These are phyloP conservation scores for Fraxinus cuspidata DNA, from an alignment of 257 asterid species.

Conservation along the genomic window DNA sequence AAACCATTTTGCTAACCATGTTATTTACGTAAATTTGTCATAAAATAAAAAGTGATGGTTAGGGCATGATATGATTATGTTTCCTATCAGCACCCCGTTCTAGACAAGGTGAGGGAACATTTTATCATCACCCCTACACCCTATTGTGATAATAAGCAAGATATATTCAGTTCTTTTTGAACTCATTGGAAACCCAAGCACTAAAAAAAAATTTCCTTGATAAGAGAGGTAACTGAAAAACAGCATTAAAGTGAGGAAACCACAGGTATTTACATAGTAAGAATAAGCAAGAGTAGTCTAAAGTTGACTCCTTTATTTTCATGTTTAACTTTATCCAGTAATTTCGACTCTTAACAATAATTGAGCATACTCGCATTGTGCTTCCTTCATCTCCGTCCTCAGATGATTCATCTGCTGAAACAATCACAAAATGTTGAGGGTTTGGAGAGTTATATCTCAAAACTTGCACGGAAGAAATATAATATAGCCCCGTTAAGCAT, in stretches of 20 bases:
- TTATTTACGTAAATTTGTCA: no score
- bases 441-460: background rate
- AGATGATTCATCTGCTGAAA: slow-evolving; percentile 20
- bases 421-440: background rate
- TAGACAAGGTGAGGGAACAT: no score
- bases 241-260: background rate
- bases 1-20: no score
- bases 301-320: slow-evolving; percentile 23
- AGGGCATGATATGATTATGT: no score
- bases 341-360: slow-evolving; percentile 38
- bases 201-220: background rate
- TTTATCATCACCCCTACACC: background rate
- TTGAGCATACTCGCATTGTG: slow-evolving; percentile 41
- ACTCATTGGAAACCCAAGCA: background rate
- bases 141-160: background rate
- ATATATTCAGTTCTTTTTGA: no score
- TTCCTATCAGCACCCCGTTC: no score
- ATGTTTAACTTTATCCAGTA: slow-evolving; percentile 40
- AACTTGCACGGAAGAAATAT: background rate
- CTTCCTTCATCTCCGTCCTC: slow-evolving; percentile 35
- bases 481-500: background rate
- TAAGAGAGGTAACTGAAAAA: background rate
- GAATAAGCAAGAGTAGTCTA: background rate
- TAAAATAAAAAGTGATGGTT: no score
- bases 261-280: background rate